Conservation (phyloP, 2,329 filamentous ascomycete species). For the Colletotrichum sp. region DNA sequence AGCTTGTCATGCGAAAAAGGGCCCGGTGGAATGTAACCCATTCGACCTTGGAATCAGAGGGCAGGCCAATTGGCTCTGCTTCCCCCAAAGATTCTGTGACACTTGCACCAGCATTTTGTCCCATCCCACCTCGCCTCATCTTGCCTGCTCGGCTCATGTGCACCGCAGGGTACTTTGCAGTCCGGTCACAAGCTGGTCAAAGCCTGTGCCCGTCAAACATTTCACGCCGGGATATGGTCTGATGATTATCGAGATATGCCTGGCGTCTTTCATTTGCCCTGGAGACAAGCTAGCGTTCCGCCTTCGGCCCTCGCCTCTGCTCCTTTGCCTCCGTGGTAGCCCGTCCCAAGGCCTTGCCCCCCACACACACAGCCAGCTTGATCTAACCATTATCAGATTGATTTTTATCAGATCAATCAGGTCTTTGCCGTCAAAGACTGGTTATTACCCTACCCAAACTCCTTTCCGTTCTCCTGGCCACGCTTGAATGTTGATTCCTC, state of each 20-base stretch:
- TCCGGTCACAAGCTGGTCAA: background rate
- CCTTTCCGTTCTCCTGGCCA: background rate
- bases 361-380: background rate
- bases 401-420: slow-evolving; percentile 9
- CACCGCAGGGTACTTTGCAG: background rate
- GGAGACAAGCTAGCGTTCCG: background rate
- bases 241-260: slow-evolving; percentile 8
- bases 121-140: background rate
- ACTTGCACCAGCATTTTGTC: background rate
- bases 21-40: background rate
- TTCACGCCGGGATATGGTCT: background rate
- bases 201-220: background rate
- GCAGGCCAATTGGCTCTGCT: background rate
- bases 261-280: background rate
- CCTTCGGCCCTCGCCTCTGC: background rate
- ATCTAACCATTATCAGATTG: slow-evolving; percentile 5
- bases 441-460: background rate
- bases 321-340: background rate
- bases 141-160: background rate
- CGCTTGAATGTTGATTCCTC: background rate
- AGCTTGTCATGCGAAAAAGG: background rate
- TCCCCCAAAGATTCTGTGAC: background rate
- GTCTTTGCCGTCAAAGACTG: background rate
- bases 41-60: background rate
- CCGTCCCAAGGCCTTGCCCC: background rate